phyloP scores from a whole-genome alignment of 805 yeast species.

The Kluyveromyces aestuarii region DNA sequence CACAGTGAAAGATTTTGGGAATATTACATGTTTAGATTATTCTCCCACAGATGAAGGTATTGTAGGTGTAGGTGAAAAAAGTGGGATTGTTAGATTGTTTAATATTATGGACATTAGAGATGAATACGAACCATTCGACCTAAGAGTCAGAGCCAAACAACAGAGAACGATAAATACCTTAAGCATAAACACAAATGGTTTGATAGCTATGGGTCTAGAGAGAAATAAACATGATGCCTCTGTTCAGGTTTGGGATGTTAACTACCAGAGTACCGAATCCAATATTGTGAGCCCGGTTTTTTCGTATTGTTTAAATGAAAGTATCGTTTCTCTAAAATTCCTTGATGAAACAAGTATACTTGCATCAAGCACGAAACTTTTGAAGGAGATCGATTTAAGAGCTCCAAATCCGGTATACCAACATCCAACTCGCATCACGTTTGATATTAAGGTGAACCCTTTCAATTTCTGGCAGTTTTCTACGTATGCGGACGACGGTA shows the following conservation, averaged over 20 bases:
- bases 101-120: conserved; percentile 36
- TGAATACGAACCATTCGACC: conserved; percentile 12
- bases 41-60: conserved; percentile 47
- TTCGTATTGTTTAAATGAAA: conserved; percentile 63
- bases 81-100: conserved; percentile 56
- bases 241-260: conserved; percentile 71
- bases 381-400: conserved; percentile 72
- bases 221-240: conserved; percentile 69
- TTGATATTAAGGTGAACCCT: conserved; percentile 62
- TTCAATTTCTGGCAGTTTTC: conserved; percentile 59
- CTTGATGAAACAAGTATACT: conserved; percentile 52
- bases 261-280: conserved; percentile 45
- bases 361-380: conserved; percentile 66
- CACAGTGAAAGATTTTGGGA: conserved; percentile 55
- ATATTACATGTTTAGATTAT: conserved; percentile 58
- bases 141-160: conserved; percentile 46
- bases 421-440: conserved; percentile 64
- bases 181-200: conserved; percentile 54
- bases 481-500: conserved; percentile 75
- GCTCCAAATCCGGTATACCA: conserved; percentile 58
- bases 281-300: conserved; percentile 45
- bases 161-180: conserved; percentile 68
- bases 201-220: conserved; percentile 73
- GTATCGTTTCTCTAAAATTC: conserved; percentile 60
- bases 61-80: conserved; percentile 65